Evolutionary conservation across 1,284 basidiomycete genomes (phyloP), one percentile per base, ranked within the genome.

Genomic region (Fomitiporia mediterranea): DNA sequence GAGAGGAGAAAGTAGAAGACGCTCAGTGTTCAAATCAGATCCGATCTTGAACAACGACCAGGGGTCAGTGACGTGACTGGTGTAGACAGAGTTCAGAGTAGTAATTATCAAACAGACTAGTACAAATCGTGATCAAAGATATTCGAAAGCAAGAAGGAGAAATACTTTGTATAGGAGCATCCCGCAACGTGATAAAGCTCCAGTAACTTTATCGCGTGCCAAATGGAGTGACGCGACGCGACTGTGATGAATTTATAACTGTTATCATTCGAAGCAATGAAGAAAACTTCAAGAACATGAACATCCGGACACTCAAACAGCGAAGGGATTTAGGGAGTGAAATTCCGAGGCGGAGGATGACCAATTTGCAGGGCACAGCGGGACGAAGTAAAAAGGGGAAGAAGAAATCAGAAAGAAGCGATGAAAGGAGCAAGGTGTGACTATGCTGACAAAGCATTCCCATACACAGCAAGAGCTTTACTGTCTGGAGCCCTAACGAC

Each of bases 401-500:
- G 39, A n/a, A n/a, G n/a, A 43, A 19, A 49, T 35, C 47, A 32
- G 27, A 46, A 46, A n/a, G 47, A 30, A 35, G 15, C 7, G n/a
- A 19, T 30, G 30, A 48, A 49, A 49, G 47, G 39, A 23, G 15
- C 15, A 35, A 32, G 19, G 25, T 7, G 15, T 46, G 13, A 46
- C 44, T 40, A 53, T n/a, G n/a, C n/a, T n/a, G n/a, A n/a, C 39
- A 43, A 42, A 53, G 21, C 44, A 46, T 19, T n/a, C 7, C 44
- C 44, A 46, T 28, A 46, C 11, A 34, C 13, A 1, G 44, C 15
- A 46, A 46, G 44, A n/a, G 13, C 30, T 9, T 28, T 46, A 13
- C 25, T 30, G 44, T 15, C 30, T 25, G 44, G 23, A 25, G 23
- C n/a, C 43, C 43, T 44, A 19, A 30, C 51, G 46, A 48, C 56